Conservation (phyloP, 176 grass and related monocot species). For the Oryza meridionalis region DNA sequence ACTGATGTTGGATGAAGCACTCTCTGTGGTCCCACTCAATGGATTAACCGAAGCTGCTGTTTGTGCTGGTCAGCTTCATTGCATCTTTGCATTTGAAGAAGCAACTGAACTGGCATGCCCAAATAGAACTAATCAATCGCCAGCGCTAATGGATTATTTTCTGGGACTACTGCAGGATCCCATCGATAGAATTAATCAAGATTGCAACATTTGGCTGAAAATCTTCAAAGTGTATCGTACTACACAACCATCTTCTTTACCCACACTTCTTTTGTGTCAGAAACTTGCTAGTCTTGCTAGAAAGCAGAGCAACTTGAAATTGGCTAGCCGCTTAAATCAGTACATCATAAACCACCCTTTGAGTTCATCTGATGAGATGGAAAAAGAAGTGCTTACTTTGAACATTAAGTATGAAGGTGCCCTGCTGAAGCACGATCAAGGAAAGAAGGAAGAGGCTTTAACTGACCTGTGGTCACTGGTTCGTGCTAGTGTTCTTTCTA, state of each 20-base stretch:
- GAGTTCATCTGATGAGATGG: slow-evolving; percentile 48
- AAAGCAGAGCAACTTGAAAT: slow-evolving; percentile 86
- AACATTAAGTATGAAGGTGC: slow-evolving; percentile 82
- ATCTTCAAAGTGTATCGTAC: slow-evolving; percentile 79
- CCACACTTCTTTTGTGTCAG: slow-evolving; percentile 75
- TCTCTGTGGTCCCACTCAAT: slow-evolving; percentile 82
- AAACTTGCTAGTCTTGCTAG: slow-evolving; percentile 81
- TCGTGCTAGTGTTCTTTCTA: slow-evolving; percentile 54
- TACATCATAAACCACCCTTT: slow-evolving; percentile 73
- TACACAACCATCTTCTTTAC: slow-evolving; percentile 65
- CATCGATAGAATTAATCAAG: slow-evolving; percentile 65
- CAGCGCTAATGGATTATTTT: slow-evolving; percentile 63
- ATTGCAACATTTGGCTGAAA: slow-evolving; percentile 92
- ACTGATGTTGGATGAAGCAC: slow-evolving; percentile 84
- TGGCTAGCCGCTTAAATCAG: slow-evolving; percentile 78
- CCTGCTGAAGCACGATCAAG: slow-evolving; percentile 79
- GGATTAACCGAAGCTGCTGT: slow-evolving; percentile 67
- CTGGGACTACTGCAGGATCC: slow-evolving; percentile 60
- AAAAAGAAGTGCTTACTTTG: slow-evolving; percentile 71
- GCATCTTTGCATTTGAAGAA: slow-evolving; percentile 88
- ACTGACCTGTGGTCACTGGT: slow-evolving; percentile 82
- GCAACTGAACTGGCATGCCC: slow-evolving; percentile 45
- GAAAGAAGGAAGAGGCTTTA: slow-evolving; percentile 72
- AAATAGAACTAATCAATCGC: slow-evolving; percentile 52
- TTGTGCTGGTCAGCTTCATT: slow-evolving; percentile 83